A percentile compares a stretch with the other conserved stretches of the same genome.
phyloP scores from a whole-genome alignment of 306 rosid species.

The Quercus rubra region DNA sequence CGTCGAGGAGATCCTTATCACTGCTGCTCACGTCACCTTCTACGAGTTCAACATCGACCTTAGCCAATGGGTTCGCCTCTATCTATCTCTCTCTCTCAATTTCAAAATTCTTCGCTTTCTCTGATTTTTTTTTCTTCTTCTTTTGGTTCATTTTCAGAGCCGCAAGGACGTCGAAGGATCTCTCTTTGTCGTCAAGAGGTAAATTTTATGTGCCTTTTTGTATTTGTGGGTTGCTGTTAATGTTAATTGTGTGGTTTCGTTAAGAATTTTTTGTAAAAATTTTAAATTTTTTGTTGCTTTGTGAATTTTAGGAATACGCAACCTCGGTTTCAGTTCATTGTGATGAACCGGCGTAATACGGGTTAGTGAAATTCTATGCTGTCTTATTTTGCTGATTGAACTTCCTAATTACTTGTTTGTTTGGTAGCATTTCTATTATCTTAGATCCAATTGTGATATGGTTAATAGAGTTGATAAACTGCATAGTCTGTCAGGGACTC shows the following conservation, averaged over 20 bases:
- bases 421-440: background rate
- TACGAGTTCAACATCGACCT: slow-evolving; percentile 59
- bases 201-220: background rate
- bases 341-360: slow-evolving; percentile 61
- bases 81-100: background rate
- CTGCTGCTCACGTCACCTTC: slow-evolving; percentile 64
- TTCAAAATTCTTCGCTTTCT: background rate
- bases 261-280: background rate
- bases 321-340: slow-evolving; percentile 64
- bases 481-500: no score
- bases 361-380: slow-evolving; percentile 29
- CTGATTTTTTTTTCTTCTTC: background rate
- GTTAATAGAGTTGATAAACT: background rate
- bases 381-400: background rate
- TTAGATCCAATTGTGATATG: background rate
- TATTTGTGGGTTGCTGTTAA: background rate
- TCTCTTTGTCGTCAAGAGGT: slow-evolving; percentile 61
- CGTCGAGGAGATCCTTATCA: slow-evolving; percentile 56
- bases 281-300: background rate
- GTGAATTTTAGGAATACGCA: slow-evolving; percentile 47
- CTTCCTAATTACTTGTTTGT: background rate
- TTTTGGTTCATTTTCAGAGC: slow-evolving; percentile 35
- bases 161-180: slow-evolving; percentile 66
- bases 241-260: slow-evolving; percentile 9
- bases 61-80: slow-evolving; percentile 46